Evolutionary conservation across 345 rosid genomes (phyloP), one percentile per base, ranked within the genome.

Genomic region (Raphanus raphanistrum): DNA sequence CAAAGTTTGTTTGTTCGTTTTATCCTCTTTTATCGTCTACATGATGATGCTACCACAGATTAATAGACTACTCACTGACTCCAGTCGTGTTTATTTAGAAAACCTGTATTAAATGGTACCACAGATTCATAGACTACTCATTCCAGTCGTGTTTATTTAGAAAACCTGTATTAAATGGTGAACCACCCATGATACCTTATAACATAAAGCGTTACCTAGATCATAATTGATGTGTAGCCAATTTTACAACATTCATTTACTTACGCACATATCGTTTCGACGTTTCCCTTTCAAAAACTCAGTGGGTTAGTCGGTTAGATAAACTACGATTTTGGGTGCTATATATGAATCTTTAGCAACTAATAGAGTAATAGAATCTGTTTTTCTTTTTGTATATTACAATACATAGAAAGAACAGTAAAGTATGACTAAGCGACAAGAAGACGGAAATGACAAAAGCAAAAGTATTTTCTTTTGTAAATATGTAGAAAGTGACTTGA

Each of bases 351-450:
- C 4, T 28, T 28, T 28, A 28, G 3, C 31, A 48, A 50, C 33
- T 63, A 63, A n/a, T 16, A 48, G 48, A 31, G 32, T 32, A 33
- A n/a, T 52, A 50, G 16, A 33, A 28, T 41, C 8, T 38, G 16
- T 35, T 72, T 33, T 6, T 50, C 4, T 31, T 61, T 2, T 3
- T 32, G 66, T 29, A n/a, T 2, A 26, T 41, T 25, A 58, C 15
- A 10, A 15, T 17, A 17, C 8, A 35, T 64, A 38, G 58, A 57
- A 75, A 28, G 65, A 77, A 16, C 12, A 71, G 25, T 50, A 69
- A 52, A 63, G 59, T 70, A 63, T 29, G 66, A 54, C 66, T 63
- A 66, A 48, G 55, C 77, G 77, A 78, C 81, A 78, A 72, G 32
- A 66, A 66, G 55, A 78, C 50, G 36, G 29, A 58, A 72, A 68